Base-by-base conservation (phyloP, 306 rosid genomes). In the Sesbania bispinosa region DNA sequence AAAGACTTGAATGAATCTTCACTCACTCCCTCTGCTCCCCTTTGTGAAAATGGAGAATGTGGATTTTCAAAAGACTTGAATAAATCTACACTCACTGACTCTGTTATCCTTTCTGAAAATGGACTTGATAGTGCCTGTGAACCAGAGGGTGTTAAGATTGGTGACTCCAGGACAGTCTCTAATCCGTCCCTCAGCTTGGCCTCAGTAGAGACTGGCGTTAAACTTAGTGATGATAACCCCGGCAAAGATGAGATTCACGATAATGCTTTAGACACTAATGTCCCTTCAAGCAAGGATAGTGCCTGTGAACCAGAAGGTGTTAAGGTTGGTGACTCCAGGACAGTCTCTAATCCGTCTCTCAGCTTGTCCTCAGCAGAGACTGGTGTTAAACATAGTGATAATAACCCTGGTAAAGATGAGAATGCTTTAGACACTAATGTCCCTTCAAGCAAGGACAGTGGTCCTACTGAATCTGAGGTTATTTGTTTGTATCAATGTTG, bases 401-500 rank as follows among this genome's bases (percentile, higher is more conserved):
- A 26, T 15, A 55, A 60, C 51, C 46, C 77, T 45, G 87, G 69
- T 66, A 36, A 32, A 21, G 70, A 36, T 45, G 71, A n/a, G n/a
- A 48, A 48, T 65, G 67, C 60, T 66, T 19, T 16, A 42, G 83
- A 82, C 10, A 62, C n/a, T 45, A 39, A 67, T 42, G 29, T 39
- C 46, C 66, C 85, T 69, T 72, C 80, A 24, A 79, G 79, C 26
- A 65, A 82, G 77, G 77, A 29, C 43, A 15, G 45, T 20, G 78
- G 21, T 39, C 69, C 81, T 61, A 66, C 67, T 2, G 50, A 79
- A 51, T 43, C 92, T 10, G 88, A 75, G 33, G 57, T 77, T 47
- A 20, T 87, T 41, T 94, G 96, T 67, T 67, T 76, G 43, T 87
- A 89, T 77, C 89, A 55, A 74, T 94, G 96, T 82, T 94, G 99